Base-by-base conservation (phyloP, 2,329 filamentous ascomycete genomes). In the Beauveria sp. region DNA sequence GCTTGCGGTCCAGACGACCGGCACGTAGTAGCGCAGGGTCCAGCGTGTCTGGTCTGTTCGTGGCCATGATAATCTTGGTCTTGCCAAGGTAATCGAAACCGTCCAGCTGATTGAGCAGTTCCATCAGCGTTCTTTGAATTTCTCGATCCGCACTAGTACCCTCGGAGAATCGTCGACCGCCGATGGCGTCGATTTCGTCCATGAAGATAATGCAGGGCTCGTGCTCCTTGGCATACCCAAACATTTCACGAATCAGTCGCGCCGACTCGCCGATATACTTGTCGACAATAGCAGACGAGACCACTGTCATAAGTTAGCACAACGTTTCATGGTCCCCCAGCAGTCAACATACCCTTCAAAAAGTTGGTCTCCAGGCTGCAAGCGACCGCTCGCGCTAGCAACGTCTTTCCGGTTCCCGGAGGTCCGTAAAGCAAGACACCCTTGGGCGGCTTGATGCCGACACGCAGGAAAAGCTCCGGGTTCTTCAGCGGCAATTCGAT, bases 201-300 rank as follows among this genome's bases (percentile, higher is more conserved):
- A 99, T 99, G 84, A 99, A 99, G 78, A 99, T 99, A 76, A 99
- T 99, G 76, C 95, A 99, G 45, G 95, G 95, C 77, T 99, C 95
- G 75, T 99, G 95, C 75, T 99, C 96, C 78, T 97, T 98, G 70
- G 96, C 95, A 72, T 99, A 99, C 63, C 95, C 96, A 72, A 99
- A 99, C 96, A 99, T 99, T 77, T 99, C 95, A 75, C 95, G 88
- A 71, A 99, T 99, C 67, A 99, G 82, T 67, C 96, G 89, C 43
- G 95, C 95, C 12, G 95, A 99, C 79, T 99, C 95, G 76, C 95
- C 95, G 66, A 99, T 99, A 74, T 99, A 99, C 77, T 99, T 99
- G 82, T 99, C 96, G 65, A 99, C 95, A 71, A 99, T 99, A 31
- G 95, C 96, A 49, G 95, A 99, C 3, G 95, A 98, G 34, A 99